Evolutionary conservation across 805 yeast genomes (phyloP).

Genomic region (Saturnispora sekii): DNA sequence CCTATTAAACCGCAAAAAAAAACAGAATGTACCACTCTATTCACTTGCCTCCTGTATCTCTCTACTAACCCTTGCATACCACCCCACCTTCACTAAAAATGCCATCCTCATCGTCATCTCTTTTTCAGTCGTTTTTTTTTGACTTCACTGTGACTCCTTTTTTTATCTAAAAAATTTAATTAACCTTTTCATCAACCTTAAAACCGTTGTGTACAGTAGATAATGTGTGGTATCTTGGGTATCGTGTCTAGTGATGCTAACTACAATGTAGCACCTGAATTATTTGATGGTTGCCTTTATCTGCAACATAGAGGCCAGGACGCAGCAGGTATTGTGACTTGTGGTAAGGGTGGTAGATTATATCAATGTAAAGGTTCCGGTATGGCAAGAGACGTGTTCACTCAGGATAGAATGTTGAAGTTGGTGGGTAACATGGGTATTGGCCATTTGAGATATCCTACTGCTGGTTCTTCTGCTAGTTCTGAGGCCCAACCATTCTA

Average conservation of each 20-base stretch:
- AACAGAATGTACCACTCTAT: too few relatives aligned
- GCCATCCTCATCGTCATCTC: too few relatives aligned
- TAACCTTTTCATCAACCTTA: background rate
- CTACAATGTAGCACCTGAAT: slow-evolving; percentile 73
- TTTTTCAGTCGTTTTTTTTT: background rate
- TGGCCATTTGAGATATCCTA: slow-evolving; percentile 91
- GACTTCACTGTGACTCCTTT: slow-evolving; percentile 1
- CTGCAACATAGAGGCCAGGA: slow-evolving; percentile 98
- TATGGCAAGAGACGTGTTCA: slow-evolving; percentile 96
- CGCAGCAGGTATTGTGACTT: slow-evolving; percentile 98
- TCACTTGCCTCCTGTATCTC: too few relatives aligned
- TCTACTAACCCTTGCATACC: too few relatives aligned
- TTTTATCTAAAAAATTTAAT: background rate
- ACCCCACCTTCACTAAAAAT: too few relatives aligned
- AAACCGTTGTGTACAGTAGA: background rate
- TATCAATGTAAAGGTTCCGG: slow-evolving; percentile 99
- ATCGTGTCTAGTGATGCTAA: slow-evolving; percentile 69
- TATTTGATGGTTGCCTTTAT: slow-evolving; percentile 86
- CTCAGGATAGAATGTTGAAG: slow-evolving; percentile 65
- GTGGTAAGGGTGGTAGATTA: slow-evolving; percentile 86
- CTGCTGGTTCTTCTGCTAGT: slow-evolving; percentile 93
- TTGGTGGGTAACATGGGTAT: slow-evolving; percentile 92
- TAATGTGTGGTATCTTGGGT: slow-evolving; percentile 94
- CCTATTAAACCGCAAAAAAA: too few relatives aligned
- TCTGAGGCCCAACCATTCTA: slow-evolving; percentile 98